Evolutionary conservation across 2,329 filamentous ascomycete genomes (phyloP).

Genomic region (Pseudocercospora eumusae): DNA sequence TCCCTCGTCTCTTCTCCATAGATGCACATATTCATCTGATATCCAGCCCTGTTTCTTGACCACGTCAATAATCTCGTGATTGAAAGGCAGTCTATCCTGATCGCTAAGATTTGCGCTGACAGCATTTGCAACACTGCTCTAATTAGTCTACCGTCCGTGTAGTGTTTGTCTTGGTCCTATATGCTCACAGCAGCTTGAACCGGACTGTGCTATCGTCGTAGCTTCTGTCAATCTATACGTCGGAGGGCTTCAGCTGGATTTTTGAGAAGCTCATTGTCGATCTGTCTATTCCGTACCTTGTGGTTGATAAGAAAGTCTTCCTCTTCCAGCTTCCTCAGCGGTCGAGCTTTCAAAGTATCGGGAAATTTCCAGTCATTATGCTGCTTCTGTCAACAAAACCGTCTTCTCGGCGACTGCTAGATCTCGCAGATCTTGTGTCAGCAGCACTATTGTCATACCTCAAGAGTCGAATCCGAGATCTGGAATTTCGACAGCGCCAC

Average conservation of each 20-base stretch:
- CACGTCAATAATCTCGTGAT: slow-evolving; percentile 29
- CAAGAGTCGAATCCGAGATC: slow-evolving; percentile 38
- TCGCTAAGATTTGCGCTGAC: slow-evolving; percentile 37
- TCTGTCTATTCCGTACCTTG: slow-evolving; percentile 31
- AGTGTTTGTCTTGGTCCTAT: not conserved
- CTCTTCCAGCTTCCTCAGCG: slow-evolving; percentile 36
- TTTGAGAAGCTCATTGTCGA: not conserved
- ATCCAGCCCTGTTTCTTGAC: slow-evolving; percentile 39
- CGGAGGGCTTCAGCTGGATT: not conserved
- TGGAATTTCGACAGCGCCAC: slow-evolving; percentile 37
- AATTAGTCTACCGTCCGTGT: slow-evolving; percentile 9
- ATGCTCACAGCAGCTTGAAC: slow-evolving; percentile 38
- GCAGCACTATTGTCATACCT: slow-evolving; percentile 25
- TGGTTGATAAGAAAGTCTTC: slow-evolving; percentile 40
- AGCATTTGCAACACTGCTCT: slow-evolving; percentile 28
- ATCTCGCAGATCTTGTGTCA: not conserved
- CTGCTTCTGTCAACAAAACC: slow-evolving; percentile 20
- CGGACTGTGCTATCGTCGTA: slow-evolving; percentile 41
- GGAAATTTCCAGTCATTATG: slow-evolving; percentile 40
- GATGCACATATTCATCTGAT: slow-evolving; percentile 39
- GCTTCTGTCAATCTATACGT: slow-evolving; percentile 37
- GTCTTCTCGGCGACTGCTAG: not conserved
- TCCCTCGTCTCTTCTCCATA: slow-evolving; percentile 40
- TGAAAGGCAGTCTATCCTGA: slow-evolving; percentile 33
- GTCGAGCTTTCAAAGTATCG: slow-evolving; percentile 33